These are phyloP conservation scores for Botrytis deweyae DNA, from an alignment of 2,329 filamentous ascomycete species.

Conservation along the genomic window DNA sequence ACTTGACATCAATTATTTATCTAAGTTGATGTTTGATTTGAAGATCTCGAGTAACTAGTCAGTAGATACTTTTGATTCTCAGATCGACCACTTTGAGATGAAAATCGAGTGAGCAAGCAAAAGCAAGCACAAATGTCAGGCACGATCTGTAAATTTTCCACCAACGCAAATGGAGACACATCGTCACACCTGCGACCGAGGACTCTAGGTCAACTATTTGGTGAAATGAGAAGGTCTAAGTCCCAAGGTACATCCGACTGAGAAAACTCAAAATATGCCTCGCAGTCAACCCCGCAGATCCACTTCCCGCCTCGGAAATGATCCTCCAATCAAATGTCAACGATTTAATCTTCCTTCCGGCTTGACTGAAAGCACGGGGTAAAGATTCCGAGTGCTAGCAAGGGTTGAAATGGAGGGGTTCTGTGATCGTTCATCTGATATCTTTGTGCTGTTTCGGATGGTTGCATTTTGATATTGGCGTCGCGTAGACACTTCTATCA, in stretches of 20 bases:
- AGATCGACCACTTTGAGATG: neutral
- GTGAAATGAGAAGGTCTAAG: neutral
- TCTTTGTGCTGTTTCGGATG: neutral
- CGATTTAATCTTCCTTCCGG: neutral
- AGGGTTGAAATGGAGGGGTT: neutral
- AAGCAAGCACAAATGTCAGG: neutral
- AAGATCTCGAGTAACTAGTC: rapidly evolving
- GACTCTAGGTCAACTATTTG: neutral
- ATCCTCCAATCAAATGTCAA: neutral
- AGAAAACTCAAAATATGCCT: constrained; percentile 3
- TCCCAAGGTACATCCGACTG: neutral
- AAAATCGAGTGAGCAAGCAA: neutral
- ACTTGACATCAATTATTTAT: neutral
- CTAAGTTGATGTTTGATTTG: neutral
- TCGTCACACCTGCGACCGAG: neutral
- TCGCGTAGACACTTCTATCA: neutral
- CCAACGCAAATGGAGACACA: neutral
- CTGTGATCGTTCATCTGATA: neutral
- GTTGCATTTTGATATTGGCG: neutral
- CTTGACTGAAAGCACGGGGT: neutral
- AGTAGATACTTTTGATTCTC: neutral
- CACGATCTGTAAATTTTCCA: neutral
- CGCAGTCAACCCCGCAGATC: constrained; percentile 16
- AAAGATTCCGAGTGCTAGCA: neutral
- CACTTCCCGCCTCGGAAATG: neutral